Evolutionary conservation across 73 alveolate species (phyloP).

Genomic region (Blepharisma japonicum): DNA sequence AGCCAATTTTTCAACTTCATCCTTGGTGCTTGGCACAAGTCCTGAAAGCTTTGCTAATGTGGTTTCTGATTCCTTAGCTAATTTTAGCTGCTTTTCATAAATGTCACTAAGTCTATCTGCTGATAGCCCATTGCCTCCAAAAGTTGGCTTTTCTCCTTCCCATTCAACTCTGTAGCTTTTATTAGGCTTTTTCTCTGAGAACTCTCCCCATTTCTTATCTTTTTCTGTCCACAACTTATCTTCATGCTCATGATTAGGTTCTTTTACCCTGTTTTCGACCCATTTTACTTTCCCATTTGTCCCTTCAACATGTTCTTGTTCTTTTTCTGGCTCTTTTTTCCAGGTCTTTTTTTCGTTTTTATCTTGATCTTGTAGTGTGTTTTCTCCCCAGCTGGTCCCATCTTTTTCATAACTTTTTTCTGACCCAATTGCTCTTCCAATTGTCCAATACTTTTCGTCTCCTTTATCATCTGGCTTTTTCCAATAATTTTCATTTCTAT

Average conservation of each 20-base stretch:
- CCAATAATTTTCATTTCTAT: background rate
- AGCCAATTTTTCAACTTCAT: no score
- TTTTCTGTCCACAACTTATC: no score
- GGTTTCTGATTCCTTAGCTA: no score
- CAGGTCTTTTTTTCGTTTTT: background rate
- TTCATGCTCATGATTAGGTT: no score
- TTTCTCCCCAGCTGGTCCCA: background rate
- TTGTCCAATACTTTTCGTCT: background rate
- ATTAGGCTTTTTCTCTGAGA: background rate
- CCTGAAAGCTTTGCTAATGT: no score
- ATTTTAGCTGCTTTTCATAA: no score
- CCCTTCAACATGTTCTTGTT: no score
- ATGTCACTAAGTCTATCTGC: no score
- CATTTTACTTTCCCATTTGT: no score
- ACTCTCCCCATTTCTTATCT: conserved; percentile 9
- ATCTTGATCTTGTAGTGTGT: background rate
- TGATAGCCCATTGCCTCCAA: background rate
- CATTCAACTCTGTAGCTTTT: background rate
- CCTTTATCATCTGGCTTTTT: background rate
- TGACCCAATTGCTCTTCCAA: conserved; percentile 3
- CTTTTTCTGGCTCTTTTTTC: background rate
- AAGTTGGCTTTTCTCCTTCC: conserved; percentile 18
- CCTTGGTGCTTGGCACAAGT: no score
- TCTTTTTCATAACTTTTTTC: background rate
- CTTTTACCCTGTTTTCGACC: no score